Evolutionary conservation across 176 grass and related monocot species (phyloP).

Genomic region (Oryza longistaminata): DNA sequence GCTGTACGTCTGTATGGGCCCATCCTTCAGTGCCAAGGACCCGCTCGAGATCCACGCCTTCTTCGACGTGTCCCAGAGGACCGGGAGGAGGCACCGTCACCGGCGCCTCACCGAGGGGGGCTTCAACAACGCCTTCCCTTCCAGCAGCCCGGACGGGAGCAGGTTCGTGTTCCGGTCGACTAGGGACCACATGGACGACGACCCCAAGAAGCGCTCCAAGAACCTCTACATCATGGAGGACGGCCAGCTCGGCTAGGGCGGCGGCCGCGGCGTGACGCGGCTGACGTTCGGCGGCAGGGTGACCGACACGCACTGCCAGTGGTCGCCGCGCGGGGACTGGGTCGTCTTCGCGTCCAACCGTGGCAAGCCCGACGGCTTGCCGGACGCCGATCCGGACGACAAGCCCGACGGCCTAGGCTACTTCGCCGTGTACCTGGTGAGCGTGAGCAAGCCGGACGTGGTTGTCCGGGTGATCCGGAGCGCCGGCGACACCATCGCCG

Average conservation of each 20-base stretch:
- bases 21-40: constrained; percentile 8
- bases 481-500: not conserved
- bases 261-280: not conserved
- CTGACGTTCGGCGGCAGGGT: not conserved
- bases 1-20: constrained; percentile 40
- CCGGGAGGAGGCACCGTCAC: not conserved
- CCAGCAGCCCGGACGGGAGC: constrained; percentile 11
- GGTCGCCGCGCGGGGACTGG: constrained; percentile 49
- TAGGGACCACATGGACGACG: not conserved
- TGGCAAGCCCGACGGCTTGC: not conserved
- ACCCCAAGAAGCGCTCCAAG: not conserved
- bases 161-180: constrained; percentile 46
- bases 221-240: constrained; percentile 50
- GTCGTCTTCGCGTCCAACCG: constrained; percentile 49
- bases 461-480: constrained; percentile 32
- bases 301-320: constrained; percentile 47
- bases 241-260: constrained; percentile 12
- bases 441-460: not conserved
- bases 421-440: constrained; percentile 30
- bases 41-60: constrained; percentile 34
- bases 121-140: constrained; percentile 39
- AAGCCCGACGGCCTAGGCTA: constrained; percentile 1
- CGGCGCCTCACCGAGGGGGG: not conserved
- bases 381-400: not conserved
- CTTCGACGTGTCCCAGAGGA: constrained; percentile 1